Evolutionary conservation across 495 filamentous ascomycete genomes (phyloP), one percentile per base, ranked within the genome.

Genomic region (Hypoxylon intermedium): DNA sequence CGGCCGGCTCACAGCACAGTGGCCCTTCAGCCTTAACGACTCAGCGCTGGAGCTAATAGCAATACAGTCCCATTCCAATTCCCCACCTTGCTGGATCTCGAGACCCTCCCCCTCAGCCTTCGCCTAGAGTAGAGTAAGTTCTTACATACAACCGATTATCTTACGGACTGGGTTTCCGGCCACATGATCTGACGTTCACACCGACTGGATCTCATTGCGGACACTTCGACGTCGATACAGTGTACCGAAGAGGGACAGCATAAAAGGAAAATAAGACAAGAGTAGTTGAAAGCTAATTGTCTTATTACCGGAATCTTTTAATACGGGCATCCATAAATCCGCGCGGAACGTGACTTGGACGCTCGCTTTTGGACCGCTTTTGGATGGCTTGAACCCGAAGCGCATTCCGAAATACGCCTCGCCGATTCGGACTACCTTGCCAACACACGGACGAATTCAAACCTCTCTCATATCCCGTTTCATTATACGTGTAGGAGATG

Each of bases 31-130:
- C 60, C 41, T 56, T 57, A 59, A 57, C 3, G 6, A 30, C 34
- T 50, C n/a, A n/a, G n/a, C n/a, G n/a, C n/a, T 51, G 19, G 24
- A 26, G 51, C 51, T 45, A 5, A 31, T 15, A 40, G 36, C 51
- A 43, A 33, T 28, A 45, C 28, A 50, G 34, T 58, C 41, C 43
- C 37, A 56, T 47, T 15, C 33, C 40, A 59, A 4, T 53, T 59
- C 60, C 54, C 60, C 60, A 59, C 60, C 48, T 63, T 59, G 41
- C 41, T 20, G 16, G 15, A 30, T 53, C 37, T 57, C 26, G 36
- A 53, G 41, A 37, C 36, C 42, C 53, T 48, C 38, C 37, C 18
- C 24, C 53, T 28, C 9, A 33, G 41, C 30, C 54, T 26, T 43
- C 40, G 18, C 53, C 53, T n/a, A n/a, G n/a, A n/a, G n/a, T n/a